Conservation (phyloP, 345 rosid genomes). For the Aethionema arabicum region DNA sequence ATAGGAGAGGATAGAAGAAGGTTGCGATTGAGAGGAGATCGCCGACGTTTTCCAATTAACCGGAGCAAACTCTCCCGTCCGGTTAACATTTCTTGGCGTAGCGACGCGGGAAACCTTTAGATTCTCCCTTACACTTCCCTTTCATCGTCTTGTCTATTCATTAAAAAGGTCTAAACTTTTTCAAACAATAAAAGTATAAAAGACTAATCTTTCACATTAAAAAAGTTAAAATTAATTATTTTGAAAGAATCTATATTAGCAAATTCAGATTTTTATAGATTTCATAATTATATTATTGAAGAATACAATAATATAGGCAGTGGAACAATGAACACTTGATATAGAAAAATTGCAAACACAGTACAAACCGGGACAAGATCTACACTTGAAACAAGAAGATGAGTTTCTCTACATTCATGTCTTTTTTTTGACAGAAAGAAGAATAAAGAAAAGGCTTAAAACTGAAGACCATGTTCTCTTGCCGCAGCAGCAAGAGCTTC, state of each 20-base stretch:
- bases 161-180: too few species aligned
- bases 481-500: slow-evolving; percentile 82
- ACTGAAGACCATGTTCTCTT: slow-evolving; percentile 82
- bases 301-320: too few species aligned
- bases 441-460: slow-evolving; percentile 32
- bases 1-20: slow-evolving; percentile 46
- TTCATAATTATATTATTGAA: too few species aligned
- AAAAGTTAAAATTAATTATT: too few species aligned
- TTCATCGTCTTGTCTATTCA: neutral
- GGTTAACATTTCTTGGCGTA: slow-evolving; percentile 47
- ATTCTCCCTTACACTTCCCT: neutral
- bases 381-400: slow-evolving; percentile 1
- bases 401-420: slow-evolving; percentile 23
- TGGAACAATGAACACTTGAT: slow-evolving; percentile 6
- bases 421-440: neutral
- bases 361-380: too few species aligned
- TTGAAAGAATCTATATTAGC: too few species aligned
- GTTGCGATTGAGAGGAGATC: slow-evolving; percentile 60
- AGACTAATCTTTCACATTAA: too few species aligned
- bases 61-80: slow-evolving; percentile 75
- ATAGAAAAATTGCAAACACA: neutral
- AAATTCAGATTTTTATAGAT: too few species aligned
- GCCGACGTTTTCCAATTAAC: slow-evolving; percentile 73
- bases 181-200: too few species aligned
- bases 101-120: slow-evolving; percentile 33